Evolutionary conservation across 495 filamentous ascomycete species (phyloP).

Genomic region (Penicillium cataractarum): DNA sequence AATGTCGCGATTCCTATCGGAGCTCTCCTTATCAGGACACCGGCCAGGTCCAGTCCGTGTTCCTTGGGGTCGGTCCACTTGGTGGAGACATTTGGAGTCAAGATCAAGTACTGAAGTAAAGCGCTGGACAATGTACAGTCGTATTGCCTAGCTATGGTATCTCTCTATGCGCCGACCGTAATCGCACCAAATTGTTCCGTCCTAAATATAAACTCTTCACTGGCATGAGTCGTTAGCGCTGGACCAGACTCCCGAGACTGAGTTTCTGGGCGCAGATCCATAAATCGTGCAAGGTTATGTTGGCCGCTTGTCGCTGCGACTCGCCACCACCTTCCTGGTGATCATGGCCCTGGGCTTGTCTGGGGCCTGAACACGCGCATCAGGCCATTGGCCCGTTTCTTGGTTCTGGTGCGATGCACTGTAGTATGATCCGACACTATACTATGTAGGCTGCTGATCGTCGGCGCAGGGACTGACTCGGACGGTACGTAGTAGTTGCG

Average conservation of each 20-base stretch:
- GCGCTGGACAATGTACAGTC: not conserved
- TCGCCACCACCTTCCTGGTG: conserved; percentile 8
- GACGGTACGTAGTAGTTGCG: not conserved
- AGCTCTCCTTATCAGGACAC: conserved; percentile 11
- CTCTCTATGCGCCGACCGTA: not conserved
- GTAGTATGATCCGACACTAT: not conserved
- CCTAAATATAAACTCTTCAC: conserved; percentile 28
- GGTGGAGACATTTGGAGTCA: not conserved
- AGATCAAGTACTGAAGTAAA: not conserved
- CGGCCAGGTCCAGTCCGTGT: conserved; percentile 5
- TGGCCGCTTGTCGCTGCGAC: not conserved
- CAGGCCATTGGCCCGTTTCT: conserved; percentile 1
- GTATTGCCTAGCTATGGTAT: not conserved
- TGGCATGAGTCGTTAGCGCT: conserved; percentile 14
- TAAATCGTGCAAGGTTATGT: conserved; percentile 2
- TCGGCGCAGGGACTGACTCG: conserved; percentile 2
- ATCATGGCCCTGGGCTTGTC: not conserved
- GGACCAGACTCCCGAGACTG: conserved; percentile 7
- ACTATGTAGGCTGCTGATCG: not conserved
- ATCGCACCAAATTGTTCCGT: not conserved
- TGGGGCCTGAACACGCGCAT: not conserved
- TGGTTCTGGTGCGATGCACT: not conserved
- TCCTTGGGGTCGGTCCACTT: not conserved
- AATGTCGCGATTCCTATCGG: conserved; percentile 20
- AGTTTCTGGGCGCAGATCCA: conserved; percentile 8